Evolutionary conservation across 2,329 filamentous ascomycete species (phyloP), one percentile per base, ranked within the genome.

Genomic region (Colletotrichum chlorophyti): DNA sequence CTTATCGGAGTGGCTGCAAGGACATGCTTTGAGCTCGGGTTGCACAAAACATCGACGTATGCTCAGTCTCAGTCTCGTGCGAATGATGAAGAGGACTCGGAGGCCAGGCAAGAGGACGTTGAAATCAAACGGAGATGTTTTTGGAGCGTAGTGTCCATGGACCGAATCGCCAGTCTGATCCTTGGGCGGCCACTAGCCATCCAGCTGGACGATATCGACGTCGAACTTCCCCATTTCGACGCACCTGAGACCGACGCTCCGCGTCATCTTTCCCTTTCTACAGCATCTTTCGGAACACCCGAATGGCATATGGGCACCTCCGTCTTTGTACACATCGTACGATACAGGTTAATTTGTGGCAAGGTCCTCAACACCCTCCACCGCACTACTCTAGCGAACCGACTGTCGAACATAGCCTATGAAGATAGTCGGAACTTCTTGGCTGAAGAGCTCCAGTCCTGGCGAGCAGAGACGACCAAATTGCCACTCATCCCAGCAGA

Each of bases 71-170:
- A 38, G 7, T 10, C 37, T 3, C 48, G 12, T 10, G 4, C 5
- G 5, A 31, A 23, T 3, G n/a, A 5, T 4, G 40, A 58, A 6
- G 6, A 4, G n/a, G 27, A 29, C 5, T 1, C 4, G 3, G 42
- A 38, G 4, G 27, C n/a, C 0, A 43, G 32, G 4, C 57, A 53
- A 5, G 65, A 67, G 29, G 63, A 73, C 8, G 65, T 70, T 41
- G 75, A 78, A 58, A 67, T 72, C 0, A 69, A 70, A 5, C 62
- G 74, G 4, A 54, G 75, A 9, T 78, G 75, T 31, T 79, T 79
- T 50, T 79, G 77, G 75, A 76, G 72, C 51, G 67, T 77, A 1
- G 68, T 78, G 3, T 70, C 71, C 1, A 66, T 77, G 60, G 76
- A 77, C 52, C 64, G 74, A 32, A 71, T 72, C 8, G 71, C 68